phyloP scores from a whole-genome alignment of 208 protist species.

The Acanthamoeba royreba region DNA sequence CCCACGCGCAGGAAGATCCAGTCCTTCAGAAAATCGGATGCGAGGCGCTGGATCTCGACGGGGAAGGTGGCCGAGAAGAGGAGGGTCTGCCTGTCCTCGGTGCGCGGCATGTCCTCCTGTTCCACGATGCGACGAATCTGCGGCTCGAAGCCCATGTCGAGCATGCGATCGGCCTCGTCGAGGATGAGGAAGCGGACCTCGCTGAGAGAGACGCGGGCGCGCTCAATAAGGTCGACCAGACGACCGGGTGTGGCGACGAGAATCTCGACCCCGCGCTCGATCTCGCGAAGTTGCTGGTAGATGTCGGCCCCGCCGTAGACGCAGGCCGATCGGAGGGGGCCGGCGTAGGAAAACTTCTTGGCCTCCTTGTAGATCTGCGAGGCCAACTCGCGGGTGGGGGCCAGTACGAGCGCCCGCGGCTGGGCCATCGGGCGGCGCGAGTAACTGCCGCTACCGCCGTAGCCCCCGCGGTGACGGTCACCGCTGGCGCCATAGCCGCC shows the following conservation, averaged over 20 bases:
- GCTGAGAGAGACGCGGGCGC: conserved; percentile 87
- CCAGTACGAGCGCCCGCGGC: conserved; percentile 91
- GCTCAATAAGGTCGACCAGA: conserved; percentile 85
- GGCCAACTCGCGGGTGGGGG: conserved; percentile 95
- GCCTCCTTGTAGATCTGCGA: conserved; percentile 95
- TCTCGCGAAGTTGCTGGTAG: conserved; percentile 92
- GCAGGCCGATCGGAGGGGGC: conserved; percentile 91
- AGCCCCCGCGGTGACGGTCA: conserved; percentile 30
- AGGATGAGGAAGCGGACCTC: conserved; percentile 94
- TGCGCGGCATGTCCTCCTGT: conserved; percentile 88
- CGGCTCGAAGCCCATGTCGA: conserved; percentile 98
- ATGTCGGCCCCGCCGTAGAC: conserved; percentile 97
- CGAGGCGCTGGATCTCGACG: conserved; percentile 95
- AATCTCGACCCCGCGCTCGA: conserved; percentile 92
- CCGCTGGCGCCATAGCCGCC: not conserved
- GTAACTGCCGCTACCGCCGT: conserved; percentile 11
- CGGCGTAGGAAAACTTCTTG: conserved; percentile 37
- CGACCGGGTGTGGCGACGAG: conserved; percentile 89
- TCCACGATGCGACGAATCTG: conserved; percentile 95
- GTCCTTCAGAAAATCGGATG: conserved; percentile 93
- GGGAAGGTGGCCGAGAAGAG: conserved; percentile 99
- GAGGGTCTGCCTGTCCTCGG: conserved; percentile 93
- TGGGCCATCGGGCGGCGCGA: conserved; percentile 72
- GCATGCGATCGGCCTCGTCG: conserved; percentile 99
- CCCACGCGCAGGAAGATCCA: conserved; percentile 98